phyloP scores from a whole-genome alignment of 257 asterid species.

The Gentiana straminea region DNA sequence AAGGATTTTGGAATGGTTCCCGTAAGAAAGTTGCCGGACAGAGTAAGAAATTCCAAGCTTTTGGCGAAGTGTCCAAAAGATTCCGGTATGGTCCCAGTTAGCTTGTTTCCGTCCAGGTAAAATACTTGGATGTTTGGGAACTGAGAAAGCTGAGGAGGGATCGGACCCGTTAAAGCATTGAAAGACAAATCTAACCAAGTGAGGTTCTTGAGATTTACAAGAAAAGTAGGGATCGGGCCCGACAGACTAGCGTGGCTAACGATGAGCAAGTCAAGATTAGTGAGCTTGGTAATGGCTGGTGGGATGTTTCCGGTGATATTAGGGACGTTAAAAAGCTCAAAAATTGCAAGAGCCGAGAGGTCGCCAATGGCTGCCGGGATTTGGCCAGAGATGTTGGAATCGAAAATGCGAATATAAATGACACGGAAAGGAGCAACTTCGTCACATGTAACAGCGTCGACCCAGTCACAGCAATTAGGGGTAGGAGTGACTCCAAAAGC shows the following conservation, averaged over 20 bases:
- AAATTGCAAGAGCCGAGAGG: constrained; percentile 21
- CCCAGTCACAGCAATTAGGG: constrained; percentile 38
- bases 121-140: constrained; percentile 19
- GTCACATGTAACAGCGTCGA: constrained; percentile 36
- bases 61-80: too few relatives aligned
- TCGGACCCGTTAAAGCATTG: constrained; percentile 33
- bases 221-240: constrained; percentile 30
- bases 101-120: too few relatives aligned
- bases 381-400: constrained; percentile 24
- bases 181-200: constrained; percentile 24
- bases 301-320: too few relatives aligned
- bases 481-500: constrained; percentile 30
- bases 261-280: too few relatives aligned
- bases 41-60: constrained; percentile 1
- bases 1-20: constrained; percentile 38
- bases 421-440: constrained; percentile 34
- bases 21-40: constrained; percentile 48
- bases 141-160: constrained; percentile 30
- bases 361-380: constrained; percentile 33
- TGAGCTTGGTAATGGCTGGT: too few relatives aligned
- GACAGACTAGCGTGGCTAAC: constrained; percentile 14
- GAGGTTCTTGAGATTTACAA: constrained; percentile 20
- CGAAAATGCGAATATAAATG: constrained; percentile 13
- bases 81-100: too few relatives aligned
- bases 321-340: neutral